Percentiles rank a stretch among this genome's conserved stretches.
Evolutionary conservation across 192 early-diverging fungal genomes (phyloP).

Genomic region (Gorgonomyces haynaldii): DNA sequence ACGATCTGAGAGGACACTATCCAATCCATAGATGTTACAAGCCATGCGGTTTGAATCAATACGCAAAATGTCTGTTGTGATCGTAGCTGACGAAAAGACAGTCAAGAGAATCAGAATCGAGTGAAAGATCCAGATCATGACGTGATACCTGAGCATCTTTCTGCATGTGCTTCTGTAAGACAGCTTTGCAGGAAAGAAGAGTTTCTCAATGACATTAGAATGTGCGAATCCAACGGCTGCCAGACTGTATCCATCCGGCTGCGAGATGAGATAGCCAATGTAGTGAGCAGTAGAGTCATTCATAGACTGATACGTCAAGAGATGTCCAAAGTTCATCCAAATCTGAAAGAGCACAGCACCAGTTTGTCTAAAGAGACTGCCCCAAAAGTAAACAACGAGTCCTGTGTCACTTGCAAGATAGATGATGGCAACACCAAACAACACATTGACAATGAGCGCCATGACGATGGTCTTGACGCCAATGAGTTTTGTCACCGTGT

Average conservation of each 20-base stretch:
- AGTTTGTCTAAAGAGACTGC: too few species aligned
- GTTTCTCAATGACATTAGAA: not conserved
- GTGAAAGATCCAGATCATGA: not conserved
- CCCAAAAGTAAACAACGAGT: too few species aligned
- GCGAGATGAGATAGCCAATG: not conserved
- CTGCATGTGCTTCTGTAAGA: not conserved
- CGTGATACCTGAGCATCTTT: conserved; percentile 1
- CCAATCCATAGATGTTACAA: not conserved
- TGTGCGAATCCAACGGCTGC: conserved; percentile 4
- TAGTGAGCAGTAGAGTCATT: not conserved
- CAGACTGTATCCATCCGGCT: conserved; percentile 1
- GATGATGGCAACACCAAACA: too few species aligned
- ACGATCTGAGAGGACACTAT: not conserved
- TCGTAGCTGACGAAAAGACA: not conserved
- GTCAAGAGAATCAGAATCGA: not conserved
- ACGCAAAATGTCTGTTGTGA: not conserved
- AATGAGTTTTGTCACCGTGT: too few species aligned
- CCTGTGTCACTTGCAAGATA: too few species aligned
- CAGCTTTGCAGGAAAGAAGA: conserved; percentile 1
- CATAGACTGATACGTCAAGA: too few species aligned
- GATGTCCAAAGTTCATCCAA: too few species aligned
- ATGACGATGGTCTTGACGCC: too few species aligned
- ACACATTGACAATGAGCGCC: too few species aligned
- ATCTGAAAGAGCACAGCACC: too few species aligned
- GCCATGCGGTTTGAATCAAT: not conserved